These are phyloP conservation scores for Termitomyces sp. DNA, from an alignment of 768 basidiomycete genomes.

Conservation along the genomic window DNA sequence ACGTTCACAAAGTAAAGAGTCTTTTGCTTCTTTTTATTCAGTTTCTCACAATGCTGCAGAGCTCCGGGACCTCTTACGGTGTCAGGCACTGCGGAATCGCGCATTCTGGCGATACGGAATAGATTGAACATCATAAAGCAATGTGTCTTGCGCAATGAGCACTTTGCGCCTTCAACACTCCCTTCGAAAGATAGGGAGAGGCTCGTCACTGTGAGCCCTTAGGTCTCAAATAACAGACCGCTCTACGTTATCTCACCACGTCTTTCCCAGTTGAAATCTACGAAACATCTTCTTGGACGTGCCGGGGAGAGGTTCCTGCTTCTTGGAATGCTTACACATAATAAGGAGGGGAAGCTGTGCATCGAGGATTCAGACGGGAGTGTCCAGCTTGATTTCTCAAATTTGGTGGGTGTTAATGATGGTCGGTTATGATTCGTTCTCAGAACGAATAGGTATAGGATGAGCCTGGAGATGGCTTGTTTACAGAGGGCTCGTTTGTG, in stretches of 20 bases:
- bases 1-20: slow-evolving; percentile 77
- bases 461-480: slow-evolving; percentile 91
- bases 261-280: slow-evolving; percentile 78
- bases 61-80: slow-evolving; percentile 51
- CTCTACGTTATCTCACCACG: neutral
- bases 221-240: neutral
- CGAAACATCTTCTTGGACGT: slow-evolving; percentile 91
- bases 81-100: slow-evolving; percentile 81
- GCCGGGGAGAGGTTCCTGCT: slow-evolving; percentile 87
- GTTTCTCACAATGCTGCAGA: slow-evolving; percentile 27
- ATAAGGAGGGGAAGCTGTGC: slow-evolving; percentile 86
- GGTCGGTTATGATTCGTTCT: slow-evolving; percentile 8
- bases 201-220: slow-evolving; percentile 70
- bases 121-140: slow-evolving; percentile 89
- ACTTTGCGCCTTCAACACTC: slow-evolving; percentile 93
- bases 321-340: slow-evolving; percentile 86
- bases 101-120: slow-evolving; percentile 76
- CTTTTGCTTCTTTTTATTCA: neutral
- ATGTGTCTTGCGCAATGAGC: slow-evolving; percentile 90
- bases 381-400: slow-evolving; percentile 84
- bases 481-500: slow-evolving; percentile 94
- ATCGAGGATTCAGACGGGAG: slow-evolving; percentile 91
- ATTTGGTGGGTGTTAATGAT: slow-evolving; percentile 50
- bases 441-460: slow-evolving; percentile 37
- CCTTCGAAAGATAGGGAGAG: slow-evolving; percentile 84